phyloP scores from a whole-genome alignment of 331 rosid genomes.

The Arachis monticola region DNA sequence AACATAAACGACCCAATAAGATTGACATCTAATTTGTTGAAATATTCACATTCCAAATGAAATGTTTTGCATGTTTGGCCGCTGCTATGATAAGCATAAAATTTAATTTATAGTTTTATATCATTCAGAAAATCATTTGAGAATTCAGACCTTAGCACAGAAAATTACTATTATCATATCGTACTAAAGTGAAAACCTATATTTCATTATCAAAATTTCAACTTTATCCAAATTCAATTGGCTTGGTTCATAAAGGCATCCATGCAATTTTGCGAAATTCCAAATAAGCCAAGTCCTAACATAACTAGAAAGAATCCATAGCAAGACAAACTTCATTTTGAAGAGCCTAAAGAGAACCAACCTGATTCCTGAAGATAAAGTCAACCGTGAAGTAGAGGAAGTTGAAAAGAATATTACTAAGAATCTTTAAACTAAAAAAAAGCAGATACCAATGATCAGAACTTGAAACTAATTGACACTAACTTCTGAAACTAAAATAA shows the following conservation, averaged over 20 bases:
- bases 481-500: not conserved
- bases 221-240: not conserved
- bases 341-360: not conserved
- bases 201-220: constrained; percentile 6
- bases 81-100: not conserved
- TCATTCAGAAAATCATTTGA: constrained; percentile 15
- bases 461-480: not conserved
- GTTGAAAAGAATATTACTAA: not conserved
- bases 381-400: not conserved
- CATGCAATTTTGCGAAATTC: constrained; percentile 21
- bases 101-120: not conserved
- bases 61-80: not conserved
- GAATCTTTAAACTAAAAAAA: not conserved
- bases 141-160: constrained; percentile 18
- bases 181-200: not conserved
- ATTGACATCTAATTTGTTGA: constrained; percentile 13
- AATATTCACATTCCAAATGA: constrained; percentile 10
- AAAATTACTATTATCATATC: not conserved
- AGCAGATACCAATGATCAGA: not conserved
- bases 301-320: not conserved
- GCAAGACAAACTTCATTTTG: not conserved
- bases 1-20: not conserved
- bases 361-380: constrained; percentile 9
- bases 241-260: not conserved
- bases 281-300: not conserved